Percentiles rank a stretch among this genome's conserved stretches.
phyloP scores from a whole-genome alignment of 2,329 filamentous ascomycete species.

The Mycosphaerelloides madeirae region DNA sequence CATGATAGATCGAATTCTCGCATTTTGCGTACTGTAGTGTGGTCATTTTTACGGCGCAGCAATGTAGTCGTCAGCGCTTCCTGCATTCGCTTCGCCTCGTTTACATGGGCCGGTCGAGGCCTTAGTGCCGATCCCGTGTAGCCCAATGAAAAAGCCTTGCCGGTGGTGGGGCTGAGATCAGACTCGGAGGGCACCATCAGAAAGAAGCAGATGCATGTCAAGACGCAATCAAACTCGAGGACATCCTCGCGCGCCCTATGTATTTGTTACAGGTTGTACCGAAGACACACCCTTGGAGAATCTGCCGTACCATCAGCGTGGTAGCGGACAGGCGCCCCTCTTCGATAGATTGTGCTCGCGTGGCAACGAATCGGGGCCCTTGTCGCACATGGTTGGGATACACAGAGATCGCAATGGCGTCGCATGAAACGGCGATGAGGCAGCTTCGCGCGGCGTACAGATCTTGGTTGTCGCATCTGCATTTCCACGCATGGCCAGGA shows the following conservation, averaged over 20 bases:
- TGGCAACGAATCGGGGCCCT: too few species aligned
- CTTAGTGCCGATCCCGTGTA: conserved; percentile 19
- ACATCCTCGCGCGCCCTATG: not conserved
- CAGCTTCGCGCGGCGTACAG: too few species aligned
- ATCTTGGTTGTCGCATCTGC: too few species aligned
- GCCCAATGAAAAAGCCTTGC: conserved; percentile 6
- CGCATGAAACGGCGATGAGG: too few species aligned
- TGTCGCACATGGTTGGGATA: too few species aligned
- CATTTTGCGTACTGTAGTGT: not conserved
- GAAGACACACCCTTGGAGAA: not conserved
- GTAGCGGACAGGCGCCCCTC: too few species aligned
- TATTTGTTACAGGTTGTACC: not conserved
- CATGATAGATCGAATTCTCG: conserved; percentile 5
- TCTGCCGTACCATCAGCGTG: too few species aligned
- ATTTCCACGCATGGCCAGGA: too few species aligned
- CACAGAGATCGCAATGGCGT: too few species aligned
- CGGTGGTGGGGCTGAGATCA: too few species aligned
- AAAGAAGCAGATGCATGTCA: not conserved
- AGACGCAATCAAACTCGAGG: not conserved
- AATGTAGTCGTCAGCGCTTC: conserved; percentile 13
- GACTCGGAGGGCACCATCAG: too few species aligned
- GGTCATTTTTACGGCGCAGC: not conserved
- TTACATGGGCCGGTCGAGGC: conserved; percentile 16
- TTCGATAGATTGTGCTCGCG: too few species aligned
- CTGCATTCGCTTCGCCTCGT: conserved; percentile 7